Base-by-base conservation (phyloP, 176 grass and related monocot species). In the Chrysopogon serrulatus region DNA sequence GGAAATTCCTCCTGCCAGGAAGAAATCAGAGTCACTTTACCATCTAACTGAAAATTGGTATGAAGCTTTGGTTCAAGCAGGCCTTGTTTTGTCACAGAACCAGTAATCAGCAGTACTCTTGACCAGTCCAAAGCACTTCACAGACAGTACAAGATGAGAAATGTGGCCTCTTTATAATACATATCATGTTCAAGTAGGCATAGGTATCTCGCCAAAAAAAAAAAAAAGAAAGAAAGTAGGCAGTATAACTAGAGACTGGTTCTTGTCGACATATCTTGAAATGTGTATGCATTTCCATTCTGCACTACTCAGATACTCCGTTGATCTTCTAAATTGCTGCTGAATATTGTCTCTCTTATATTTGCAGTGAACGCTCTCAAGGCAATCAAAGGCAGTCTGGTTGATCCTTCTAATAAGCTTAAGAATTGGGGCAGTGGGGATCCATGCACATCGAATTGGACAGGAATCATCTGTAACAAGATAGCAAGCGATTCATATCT, bases 391-490 rank as follows among this genome's bases (percentile, higher is more conserved):
- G 40, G 10, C 17, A 85, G 83, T 36, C 81, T 99, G 73, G 66
- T 87, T 81, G 96, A 99, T 86, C 91, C 89, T 48, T 86, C 64
- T 60, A 88, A 91, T 26, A 92, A 92, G 17, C 91, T 99, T 86
- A 79, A 47, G 66, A 92, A 80, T 68, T 99, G 96, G 93, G 82
- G 83, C 10, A 71, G 65, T 48, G 91, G 96, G 87, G 96, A 99
- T 90, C 96, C 96, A 68, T 99, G 96, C 65, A 81, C 44, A 85
- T 92, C 96, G 74, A 45, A 80, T 64, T 99, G 96, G 96, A 90
- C 36, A 81, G 93, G 96, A 70, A 81, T 99, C 76, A 18, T 8
- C 16, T 99, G 96, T 87, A 5, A 51, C 45, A 77, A 63, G 53
- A 79, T 74, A 85, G 45, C 77, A 71, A 71, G 68, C 21, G 78